Evolutionary conservation across 805 yeast species (phyloP).

Genomic region (Candida arabinofermentans): DNA sequence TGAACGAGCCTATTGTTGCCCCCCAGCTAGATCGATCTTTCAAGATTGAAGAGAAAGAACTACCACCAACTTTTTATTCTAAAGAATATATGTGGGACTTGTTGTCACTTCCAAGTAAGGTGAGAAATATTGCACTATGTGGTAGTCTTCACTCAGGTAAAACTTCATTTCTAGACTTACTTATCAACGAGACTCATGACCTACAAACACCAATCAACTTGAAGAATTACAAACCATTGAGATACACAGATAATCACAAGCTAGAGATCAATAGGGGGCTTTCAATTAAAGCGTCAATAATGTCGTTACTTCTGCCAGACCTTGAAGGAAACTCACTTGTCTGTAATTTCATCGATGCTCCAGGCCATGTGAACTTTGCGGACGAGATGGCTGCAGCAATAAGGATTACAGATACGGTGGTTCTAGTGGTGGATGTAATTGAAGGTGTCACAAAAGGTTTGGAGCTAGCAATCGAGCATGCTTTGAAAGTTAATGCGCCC

Average conservation of each 20-base stretch:
- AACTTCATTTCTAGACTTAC: conserved; percentile 67
- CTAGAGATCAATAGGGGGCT: conserved; percentile 70
- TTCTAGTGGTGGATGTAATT: conserved; percentile 75
- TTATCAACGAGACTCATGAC: conserved; percentile 66
- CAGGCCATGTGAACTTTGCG: conserved; percentile 84
- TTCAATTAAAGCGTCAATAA: conserved; percentile 58
- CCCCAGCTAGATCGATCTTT: conserved; percentile 42
- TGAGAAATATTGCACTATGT: conserved; percentile 71
- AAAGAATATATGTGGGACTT: conserved; percentile 56
- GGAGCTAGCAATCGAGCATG: conserved; percentile 47
- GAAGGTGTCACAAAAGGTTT: conserved; percentile 74
- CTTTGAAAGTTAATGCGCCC: conserved; percentile 46
- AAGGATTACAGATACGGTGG: conserved; percentile 58
- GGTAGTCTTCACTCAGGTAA: conserved; percentile 87
- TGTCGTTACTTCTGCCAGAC: conserved; percentile 56
- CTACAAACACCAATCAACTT: conserved; percentile 27
- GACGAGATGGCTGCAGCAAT: conserved; percentile 67
- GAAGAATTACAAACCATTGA: conserved; percentile 41
- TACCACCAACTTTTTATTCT: conserved; percentile 61
- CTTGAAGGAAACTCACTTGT: conserved; percentile 50
- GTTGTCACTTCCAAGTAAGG: conserved; percentile 50
- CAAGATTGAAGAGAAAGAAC: conserved; percentile 44
- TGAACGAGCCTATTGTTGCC: conserved; percentile 61
- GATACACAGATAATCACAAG: conserved; percentile 69
- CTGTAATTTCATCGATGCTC: conserved; percentile 73